Percentiles rank a stretch among this genome's conserved stretches.
Evolutionary conservation across 805 yeast species (phyloP).

Genomic region (Candida piceae): DNA sequence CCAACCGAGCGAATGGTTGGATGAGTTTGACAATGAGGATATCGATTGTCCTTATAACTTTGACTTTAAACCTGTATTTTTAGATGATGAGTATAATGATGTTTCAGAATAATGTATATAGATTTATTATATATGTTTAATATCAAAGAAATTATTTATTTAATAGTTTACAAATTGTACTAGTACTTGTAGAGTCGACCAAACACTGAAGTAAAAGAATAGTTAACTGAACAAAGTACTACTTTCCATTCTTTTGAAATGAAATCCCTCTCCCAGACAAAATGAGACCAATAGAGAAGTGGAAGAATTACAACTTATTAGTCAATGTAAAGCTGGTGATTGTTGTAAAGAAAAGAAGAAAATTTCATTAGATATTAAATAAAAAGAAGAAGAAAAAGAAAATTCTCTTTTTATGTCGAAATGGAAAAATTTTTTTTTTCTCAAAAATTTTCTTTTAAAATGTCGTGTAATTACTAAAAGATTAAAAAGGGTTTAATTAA

Average conservation of each 20-base stretch:
- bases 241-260: no score
- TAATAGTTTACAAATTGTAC: background rate
- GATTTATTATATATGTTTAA: background rate
- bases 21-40: slow-evolving; percentile 28
- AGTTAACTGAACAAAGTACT: slow-evolving; percentile 21
- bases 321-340: slow-evolving; percentile 25
- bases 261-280: slow-evolving; percentile 21
- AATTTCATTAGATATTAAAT: background rate
- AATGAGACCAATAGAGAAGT: slow-evolving; percentile 19
- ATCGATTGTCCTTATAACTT: slow-evolving; percentile 20
- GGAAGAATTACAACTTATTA: slow-evolving; percentile 4
- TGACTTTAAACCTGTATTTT: slow-evolving; percentile 19
- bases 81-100: slow-evolving; percentile 20
- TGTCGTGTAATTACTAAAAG: no score
- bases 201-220: slow-evolving; percentile 6
- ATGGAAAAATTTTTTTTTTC: no score
- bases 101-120: slow-evolving; percentile 22
- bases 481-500: no score
- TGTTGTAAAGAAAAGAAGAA: slow-evolving; percentile 11
- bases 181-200: slow-evolving; percentile 18
- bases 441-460: no score
- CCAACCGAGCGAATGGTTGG: slow-evolving; percentile 36
- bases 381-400: background rate
- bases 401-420: no score
- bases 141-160: background rate